Percentiles rank a stretch among this genome's conserved stretches.
phyloP scores from a whole-genome alignment of 768 basidiomycete species.

The Leccinum barrowsii region DNA sequence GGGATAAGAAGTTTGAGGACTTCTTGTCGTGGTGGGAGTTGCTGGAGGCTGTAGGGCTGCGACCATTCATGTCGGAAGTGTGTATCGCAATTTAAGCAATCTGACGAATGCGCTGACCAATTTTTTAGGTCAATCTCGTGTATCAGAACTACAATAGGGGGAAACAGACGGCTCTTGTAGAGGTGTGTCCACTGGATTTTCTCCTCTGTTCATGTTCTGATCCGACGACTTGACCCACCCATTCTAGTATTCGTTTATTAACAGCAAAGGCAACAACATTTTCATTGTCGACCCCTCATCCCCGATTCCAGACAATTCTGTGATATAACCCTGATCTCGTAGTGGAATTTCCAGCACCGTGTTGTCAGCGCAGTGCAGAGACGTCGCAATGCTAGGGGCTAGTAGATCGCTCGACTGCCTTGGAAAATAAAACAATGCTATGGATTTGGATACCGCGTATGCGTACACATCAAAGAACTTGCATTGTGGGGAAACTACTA shows the following conservation, averaged over 20 bases:
- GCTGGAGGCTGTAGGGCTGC: conserved; percentile 44
- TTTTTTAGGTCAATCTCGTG: conserved; percentile 49
- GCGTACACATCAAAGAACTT: not conserved
- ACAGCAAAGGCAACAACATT: conserved; percentile 46
- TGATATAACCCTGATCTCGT: conserved; percentile 11
- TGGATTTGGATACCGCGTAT: conserved; percentile 20
- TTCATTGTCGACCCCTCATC: conserved; percentile 36
- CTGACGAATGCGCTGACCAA: not conserved
- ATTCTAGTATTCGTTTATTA: conserved; percentile 51
- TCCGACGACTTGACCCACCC: conserved; percentile 1
- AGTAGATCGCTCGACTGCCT: not conserved
- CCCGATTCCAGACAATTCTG: not conserved
- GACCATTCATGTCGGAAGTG: conserved; percentile 46
- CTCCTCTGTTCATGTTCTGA: not conserved
- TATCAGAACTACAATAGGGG: conserved; percentile 55
- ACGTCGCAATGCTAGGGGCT: not conserved
- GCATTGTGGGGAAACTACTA: not conserved
- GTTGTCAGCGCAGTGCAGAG: conserved; percentile 3
- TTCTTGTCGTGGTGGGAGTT: conserved; percentile 45
- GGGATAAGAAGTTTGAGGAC: conserved; percentile 34
- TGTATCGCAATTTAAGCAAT: not conserved
- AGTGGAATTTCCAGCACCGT: not conserved
- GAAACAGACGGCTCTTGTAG: conserved; percentile 44
- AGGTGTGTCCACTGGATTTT: conserved; percentile 32
- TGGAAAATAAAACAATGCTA: conserved; percentile 13